These are phyloP conservation scores for Hamamelis virginiana DNA, from an alignment of 164 flowering plant species.

Conservation along the genomic window DNA sequence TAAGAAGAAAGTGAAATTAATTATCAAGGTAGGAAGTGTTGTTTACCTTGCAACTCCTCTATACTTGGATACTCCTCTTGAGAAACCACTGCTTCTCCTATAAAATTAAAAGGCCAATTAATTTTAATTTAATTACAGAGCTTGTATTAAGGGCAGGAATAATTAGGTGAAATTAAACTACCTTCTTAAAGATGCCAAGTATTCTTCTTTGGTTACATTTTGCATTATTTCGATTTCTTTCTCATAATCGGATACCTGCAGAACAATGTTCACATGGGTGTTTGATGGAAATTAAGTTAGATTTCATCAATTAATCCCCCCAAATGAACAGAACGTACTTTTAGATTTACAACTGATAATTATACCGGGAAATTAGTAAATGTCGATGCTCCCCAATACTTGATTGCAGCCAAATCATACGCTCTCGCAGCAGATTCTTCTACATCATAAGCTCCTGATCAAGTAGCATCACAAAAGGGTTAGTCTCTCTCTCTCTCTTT, in stretches of 20 bases:
- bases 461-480: not conserved
- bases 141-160: not conserved
- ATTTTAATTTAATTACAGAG: not conserved
- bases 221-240: constrained; percentile 54
- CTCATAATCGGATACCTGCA: constrained; percentile 48
- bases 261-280: not conserved
- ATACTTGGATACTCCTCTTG: constrained; percentile 66
- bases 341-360: not conserved
- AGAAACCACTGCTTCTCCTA: constrained; percentile 71
- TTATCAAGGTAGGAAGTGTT: not conserved
- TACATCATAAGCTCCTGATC: constrained; percentile 61
- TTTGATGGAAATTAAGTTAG: not conserved
- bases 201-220: constrained; percentile 49
- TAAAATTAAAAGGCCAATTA: not conserved
- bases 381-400: constrained; percentile 63
- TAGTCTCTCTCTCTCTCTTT: constrained; percentile 1
- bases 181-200: constrained; percentile 62
- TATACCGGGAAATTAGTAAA: constrained; percentile 57
- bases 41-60: constrained; percentile 61
- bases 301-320: not conserved
- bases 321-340: not conserved
- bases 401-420: constrained; percentile 65
- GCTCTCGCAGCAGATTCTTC: constrained; percentile 76
- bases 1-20: not conserved
- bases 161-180: constrained; percentile 3